Evolutionary conservation across 257 asterid genomes (phyloP), one percentile per base, ranked within the genome.

Genomic region (Linderniella brevidens): DNA sequence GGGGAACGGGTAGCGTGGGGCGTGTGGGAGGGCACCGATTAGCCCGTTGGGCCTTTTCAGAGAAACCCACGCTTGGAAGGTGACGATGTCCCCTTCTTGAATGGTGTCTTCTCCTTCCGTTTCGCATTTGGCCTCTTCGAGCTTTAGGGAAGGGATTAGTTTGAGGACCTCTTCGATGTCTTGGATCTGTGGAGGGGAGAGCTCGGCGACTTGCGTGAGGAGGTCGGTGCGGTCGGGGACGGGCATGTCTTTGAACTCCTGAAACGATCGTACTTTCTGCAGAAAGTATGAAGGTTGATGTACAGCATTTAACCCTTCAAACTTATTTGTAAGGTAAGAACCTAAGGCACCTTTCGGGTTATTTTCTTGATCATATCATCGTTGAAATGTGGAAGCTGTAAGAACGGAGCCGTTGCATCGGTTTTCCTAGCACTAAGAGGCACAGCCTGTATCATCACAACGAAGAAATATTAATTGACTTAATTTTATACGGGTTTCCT

Each of bases 41-140:
- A 78, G 60, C 46, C 93, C 93, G 50, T 84, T 84, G 14, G 70
- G 52, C 6, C 98, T 94, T 51, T 75, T 74, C 35, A 88, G 56
- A 32, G 65, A 73, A 60, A 78, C 75, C 98, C 95, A 88, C 13
- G 93, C 90, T 53, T 78, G 80, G 17, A 88, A 41, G 9, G 95
- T 74, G 29, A 80, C 85, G 6, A 79, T 54, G 42, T 88, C 98
- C 5, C 94, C 94, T 46, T 78, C 98, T 64, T 88, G 95, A 65
- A 88, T 73, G 29, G 73, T 85, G 49, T 88, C 93, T 54, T 88
- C 98, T 11, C 98, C 98, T 50, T 88, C 93, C 6, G 98, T 88
- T 61, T 70, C 84, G 15, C 95, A 88, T 16, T 73, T 67, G 32
- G 32, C 4, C 49, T 78, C 80, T 51, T 80, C 93, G 17, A 78